Evolutionary conservation across 2,329 filamentous ascomycete genomes (phyloP).

Genomic region (Metarhizium humberi): DNA sequence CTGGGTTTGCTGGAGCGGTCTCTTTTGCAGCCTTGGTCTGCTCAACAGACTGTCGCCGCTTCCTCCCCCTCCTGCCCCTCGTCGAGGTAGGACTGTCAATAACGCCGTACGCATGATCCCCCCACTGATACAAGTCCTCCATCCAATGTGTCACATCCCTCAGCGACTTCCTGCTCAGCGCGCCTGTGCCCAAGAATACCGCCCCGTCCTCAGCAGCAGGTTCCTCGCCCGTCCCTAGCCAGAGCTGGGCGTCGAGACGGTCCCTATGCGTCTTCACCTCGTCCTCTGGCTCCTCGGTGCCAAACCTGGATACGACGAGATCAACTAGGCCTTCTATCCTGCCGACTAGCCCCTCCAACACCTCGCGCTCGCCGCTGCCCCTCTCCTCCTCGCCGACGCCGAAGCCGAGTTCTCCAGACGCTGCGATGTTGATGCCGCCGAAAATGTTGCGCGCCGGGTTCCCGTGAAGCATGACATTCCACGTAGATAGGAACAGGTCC

Average conservation of each 20-base stretch:
- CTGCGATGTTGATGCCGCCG: slow-evolving; percentile 77
- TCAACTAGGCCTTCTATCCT: slow-evolving; percentile 80
- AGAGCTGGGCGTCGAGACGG: slow-evolving; percentile 29
- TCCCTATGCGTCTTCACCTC: slow-evolving; percentile 12
- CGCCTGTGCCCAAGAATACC: slow-evolving; percentile 74
- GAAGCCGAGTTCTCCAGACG: slow-evolving; percentile 82
- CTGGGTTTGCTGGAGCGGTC: background rate
- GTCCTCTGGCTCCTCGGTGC: slow-evolving; percentile 30
- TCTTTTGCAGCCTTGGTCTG: slow-evolving; percentile 1
- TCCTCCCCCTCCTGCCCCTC: slow-evolving; percentile 37
- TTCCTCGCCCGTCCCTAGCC: slow-evolving; percentile 65
- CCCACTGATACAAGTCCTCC: slow-evolving; percentile 78
- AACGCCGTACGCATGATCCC: slow-evolving; percentile 76
- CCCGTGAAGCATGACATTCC: slow-evolving; percentile 85
- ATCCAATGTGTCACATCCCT: slow-evolving; percentile 75
- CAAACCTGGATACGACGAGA: slow-evolving; percentile 79
- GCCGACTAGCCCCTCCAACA: slow-evolving; percentile 77
- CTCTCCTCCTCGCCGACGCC: slow-evolving; percentile 94
- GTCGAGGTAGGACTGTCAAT: slow-evolving; percentile 65
- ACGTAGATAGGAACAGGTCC: slow-evolving; percentile 59
- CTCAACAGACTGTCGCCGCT: slow-evolving; percentile 12
- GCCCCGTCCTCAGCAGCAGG: slow-evolving; percentile 69
- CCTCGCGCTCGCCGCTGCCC: slow-evolving; percentile 86
- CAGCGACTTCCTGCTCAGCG: slow-evolving; percentile 61
- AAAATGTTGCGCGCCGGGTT: slow-evolving; percentile 77